A percentile compares a stretch with the other conserved stretches of the same genome.
Evolutionary conservation across 2,329 filamentous ascomycete species (phyloP).

Genomic region (Phialophora expanda): DNA sequence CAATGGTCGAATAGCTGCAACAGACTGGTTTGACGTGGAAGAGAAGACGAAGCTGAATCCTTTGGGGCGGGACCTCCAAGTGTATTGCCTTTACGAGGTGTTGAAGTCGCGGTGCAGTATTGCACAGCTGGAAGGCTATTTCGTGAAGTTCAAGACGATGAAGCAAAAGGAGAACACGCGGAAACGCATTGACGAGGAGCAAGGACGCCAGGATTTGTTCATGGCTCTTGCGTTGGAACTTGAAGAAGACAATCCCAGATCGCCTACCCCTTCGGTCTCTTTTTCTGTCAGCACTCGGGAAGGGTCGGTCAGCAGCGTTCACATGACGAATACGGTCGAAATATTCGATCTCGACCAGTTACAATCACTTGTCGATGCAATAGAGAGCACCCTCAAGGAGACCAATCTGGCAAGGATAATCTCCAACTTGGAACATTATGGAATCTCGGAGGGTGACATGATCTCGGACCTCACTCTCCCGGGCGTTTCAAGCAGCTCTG

Average conservation of each 20-base stretch:
- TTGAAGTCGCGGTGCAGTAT: slow-evolving; percentile 27
- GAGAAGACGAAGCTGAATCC: slow-evolving; percentile 25
- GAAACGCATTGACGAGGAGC: slow-evolving; percentile 32
- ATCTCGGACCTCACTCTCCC: neutral
- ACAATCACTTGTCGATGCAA: neutral
- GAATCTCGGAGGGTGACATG: neutral
- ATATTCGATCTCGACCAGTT: neutral
- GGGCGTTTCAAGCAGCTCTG: neutral
- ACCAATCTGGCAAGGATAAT: neutral
- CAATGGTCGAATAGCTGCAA: slow-evolving; percentile 13
- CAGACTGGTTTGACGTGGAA: slow-evolving; percentile 28
- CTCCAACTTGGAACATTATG: slow-evolving; percentile 2
- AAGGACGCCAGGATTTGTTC: slow-evolving; percentile 31
- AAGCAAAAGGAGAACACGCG: slow-evolving; percentile 34
- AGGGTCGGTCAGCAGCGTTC: neutral
- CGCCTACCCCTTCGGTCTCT: neutral
- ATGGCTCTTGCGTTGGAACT: slow-evolving; percentile 36
- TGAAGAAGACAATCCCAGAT: slow-evolving; percentile 13
- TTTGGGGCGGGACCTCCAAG: slow-evolving; percentile 32
- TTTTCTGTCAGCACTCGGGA: neutral
- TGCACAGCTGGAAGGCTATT: slow-evolving; percentile 20
- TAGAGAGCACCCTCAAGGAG: slow-evolving; percentile 5
- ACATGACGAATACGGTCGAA: neutral
- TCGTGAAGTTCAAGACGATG: slow-evolving; percentile 17
- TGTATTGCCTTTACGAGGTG: slow-evolving; percentile 34